Evolutionary conservation across 1,139 yeast species (phyloP).

Genomic region (Lodderomyces orthopsilosis): DNA sequence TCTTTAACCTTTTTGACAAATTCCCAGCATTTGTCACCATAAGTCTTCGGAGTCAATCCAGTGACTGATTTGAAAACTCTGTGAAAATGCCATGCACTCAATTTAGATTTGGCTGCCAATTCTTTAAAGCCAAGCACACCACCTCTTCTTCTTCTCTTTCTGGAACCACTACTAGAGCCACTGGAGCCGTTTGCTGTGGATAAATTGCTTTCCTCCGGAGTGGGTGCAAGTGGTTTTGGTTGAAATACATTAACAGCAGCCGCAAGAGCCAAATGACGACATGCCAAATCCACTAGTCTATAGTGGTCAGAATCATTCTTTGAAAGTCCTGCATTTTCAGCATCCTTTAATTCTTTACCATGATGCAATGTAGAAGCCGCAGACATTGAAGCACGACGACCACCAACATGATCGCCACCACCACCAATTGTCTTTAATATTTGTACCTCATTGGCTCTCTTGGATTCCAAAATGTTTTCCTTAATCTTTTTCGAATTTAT

Average conservation of each 20-base stretch:
- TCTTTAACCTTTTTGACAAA: slow-evolving; percentile 44
- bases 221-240: slow-evolving; percentile 15
- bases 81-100: slow-evolving; percentile 94
- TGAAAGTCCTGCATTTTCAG: slow-evolving; percentile 31
- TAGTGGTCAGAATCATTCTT: slow-evolving; percentile 68
- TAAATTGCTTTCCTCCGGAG: slow-evolving; percentile 13
- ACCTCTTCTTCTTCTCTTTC: slow-evolving; percentile 69
- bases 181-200: slow-evolving; percentile 10
- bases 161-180: slow-evolving; percentile 18
- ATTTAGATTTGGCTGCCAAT: slow-evolving; percentile 77
- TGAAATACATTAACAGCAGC: slow-evolving; percentile 58
- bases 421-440: slow-evolving; percentile 24
- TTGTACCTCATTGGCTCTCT: slow-evolving; percentile 27
- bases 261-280: slow-evolving; percentile 80
- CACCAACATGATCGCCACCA: slow-evolving; percentile 5
- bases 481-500: slow-evolving; percentile 36
- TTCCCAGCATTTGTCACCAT: slow-evolving; percentile 85
- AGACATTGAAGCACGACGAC: slow-evolving; percentile 2
- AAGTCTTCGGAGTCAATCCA: slow-evolving; percentile 82
- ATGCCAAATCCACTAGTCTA: slow-evolving; percentile 72
- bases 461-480: slow-evolving; percentile 36
- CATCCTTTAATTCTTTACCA: slow-evolving; percentile 26
- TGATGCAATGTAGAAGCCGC: slow-evolving; percentile 15
- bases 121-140: slow-evolving; percentile 89
- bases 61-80: slow-evolving; percentile 83